Evolutionary conservation across 306 rosid species (phyloP), one percentile per base, ranked within the genome.

Genomic region (Begonia fuchsioides): DNA sequence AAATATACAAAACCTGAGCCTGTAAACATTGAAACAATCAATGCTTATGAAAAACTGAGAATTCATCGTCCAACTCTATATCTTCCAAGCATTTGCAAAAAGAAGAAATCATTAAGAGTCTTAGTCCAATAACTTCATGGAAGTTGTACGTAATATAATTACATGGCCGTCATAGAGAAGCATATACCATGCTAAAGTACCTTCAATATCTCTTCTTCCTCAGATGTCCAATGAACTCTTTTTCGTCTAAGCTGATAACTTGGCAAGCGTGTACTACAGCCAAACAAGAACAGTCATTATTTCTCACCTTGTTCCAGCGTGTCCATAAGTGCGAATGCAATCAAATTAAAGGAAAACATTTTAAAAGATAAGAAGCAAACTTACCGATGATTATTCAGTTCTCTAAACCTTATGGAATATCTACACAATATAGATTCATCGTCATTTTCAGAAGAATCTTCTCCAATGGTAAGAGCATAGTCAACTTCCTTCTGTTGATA

Each of bases 141-240:
- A 26, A 26, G 35, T 26, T 26, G 5, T 26, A 2, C 7, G 7
- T 26, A 5, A 26, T 4, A 6, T 26, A 26, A 26, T 26, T 26
- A 26, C 35, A 26, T 26, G 35, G 5, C 16, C 38, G 18, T 19
- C 9, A 19, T 54, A 41, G 45, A 41, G 39, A 41, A 54, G 18
- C 49, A 54, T n/a, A n/a, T 43, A 3, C 0, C 45, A 41, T 41
- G 14, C 8, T 52, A 11, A 40, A 49, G 43, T 59, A 77, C 94
- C 83, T 35, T 66, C 53, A 84, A 55, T 46, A 54, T 57, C 65
- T 60, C 68, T 61, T 84, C 94, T 65, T 84, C 86, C 67, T 70
- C 77, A 17, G 49, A 50, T 9, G 77, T 67, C 86, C 94, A 80
- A 17, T 65, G 70, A 58, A 74, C 50, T 15, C 50, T 70, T 51